A percentile compares a stretch with the other conserved stretches of the same genome.
Evolutionary conservation across 805 yeast genomes (phyloP).

Genomic region (Vanderwaltozyma verrucispora): DNA sequence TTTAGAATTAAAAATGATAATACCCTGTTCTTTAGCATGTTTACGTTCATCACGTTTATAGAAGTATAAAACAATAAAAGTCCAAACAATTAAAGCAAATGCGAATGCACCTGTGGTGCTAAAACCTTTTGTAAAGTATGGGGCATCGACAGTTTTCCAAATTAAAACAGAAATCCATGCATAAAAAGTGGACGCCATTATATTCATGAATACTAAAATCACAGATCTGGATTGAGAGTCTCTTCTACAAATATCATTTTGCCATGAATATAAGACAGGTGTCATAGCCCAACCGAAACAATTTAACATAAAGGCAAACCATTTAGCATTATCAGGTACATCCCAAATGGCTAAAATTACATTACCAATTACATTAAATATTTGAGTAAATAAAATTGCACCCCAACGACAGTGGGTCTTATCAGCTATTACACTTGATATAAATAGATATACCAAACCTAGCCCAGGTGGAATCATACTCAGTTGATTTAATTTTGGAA

Average conservation of each 20-base stretch:
- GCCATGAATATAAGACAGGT: constrained; percentile 49
- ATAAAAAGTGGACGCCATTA: constrained; percentile 42
- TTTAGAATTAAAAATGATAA: constrained; percentile 22
- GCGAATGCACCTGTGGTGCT: constrained; percentile 33
- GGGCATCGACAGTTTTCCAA: constrained; percentile 42
- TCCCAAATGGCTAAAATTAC: constrained; percentile 46
- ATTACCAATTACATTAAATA: constrained; percentile 42
- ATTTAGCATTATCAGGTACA: constrained; percentile 42
- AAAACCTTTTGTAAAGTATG: constrained; percentile 44
- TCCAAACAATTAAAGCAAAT: constrained; percentile 20
- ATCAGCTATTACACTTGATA: constrained; percentile 34
- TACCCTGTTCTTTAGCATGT: constrained; percentile 31
- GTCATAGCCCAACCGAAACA: constrained; percentile 55
- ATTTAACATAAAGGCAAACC: constrained; percentile 50
- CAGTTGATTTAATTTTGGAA: constrained; percentile 36
- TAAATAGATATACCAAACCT: constrained; percentile 33
- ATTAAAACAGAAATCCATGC: constrained; percentile 42
- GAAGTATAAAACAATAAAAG: constrained; percentile 23
- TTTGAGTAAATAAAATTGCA: constrained; percentile 42
- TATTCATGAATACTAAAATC: constrained; percentile 41
- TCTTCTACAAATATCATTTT: constrained; percentile 44
- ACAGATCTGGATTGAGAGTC: constrained; percentile 45
- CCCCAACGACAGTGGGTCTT: constrained; percentile 43
- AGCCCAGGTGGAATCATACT: constrained; percentile 47
- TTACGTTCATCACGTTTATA: constrained; percentile 33